Evolutionary conservation across 805 yeast species (phyloP).

Genomic region (Candida anglica): DNA sequence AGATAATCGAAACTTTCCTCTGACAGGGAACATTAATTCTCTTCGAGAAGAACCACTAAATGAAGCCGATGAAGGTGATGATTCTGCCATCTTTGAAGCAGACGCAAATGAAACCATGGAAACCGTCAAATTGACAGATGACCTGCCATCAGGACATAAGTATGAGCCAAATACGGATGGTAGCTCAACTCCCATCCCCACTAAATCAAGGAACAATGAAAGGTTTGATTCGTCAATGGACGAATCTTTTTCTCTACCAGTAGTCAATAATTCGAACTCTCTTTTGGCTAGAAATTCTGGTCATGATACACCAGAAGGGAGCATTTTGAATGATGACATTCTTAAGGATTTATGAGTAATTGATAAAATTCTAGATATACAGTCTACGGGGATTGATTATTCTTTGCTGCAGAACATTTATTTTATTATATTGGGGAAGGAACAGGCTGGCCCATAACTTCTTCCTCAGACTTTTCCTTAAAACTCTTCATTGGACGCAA

Average conservation of each 20-base stretch:
- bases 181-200: conserved; percentile 2
- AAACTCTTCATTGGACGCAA: conserved; percentile 52
- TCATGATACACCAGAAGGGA: conserved; percentile 2
- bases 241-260: conserved; percentile 51
- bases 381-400: no score
- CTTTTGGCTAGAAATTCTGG: conserved; percentile 7
- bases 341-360: no score
- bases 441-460: no score
- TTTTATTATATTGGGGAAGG: no score
- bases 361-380: no score
- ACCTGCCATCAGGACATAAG: no score
- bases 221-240: conserved; percentile 18
- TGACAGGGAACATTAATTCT: neutral
- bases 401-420: no score
- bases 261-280: conserved; percentile 19
- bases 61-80: conserved; percentile 2
- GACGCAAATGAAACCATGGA: neutral
- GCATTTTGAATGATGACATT: no score
- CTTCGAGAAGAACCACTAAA: neutral
- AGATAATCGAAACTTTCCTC: conserved; percentile 3
- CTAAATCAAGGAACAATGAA: no score
- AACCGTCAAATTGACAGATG: neutral
- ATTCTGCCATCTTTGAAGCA: neutral
- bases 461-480: conserved; percentile 1
- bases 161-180: conserved; percentile 1